Evolutionary conservation across 805 yeast genomes (phyloP), one percentile per base, ranked within the genome.

Genomic region (Millerozyma miso): DNA sequence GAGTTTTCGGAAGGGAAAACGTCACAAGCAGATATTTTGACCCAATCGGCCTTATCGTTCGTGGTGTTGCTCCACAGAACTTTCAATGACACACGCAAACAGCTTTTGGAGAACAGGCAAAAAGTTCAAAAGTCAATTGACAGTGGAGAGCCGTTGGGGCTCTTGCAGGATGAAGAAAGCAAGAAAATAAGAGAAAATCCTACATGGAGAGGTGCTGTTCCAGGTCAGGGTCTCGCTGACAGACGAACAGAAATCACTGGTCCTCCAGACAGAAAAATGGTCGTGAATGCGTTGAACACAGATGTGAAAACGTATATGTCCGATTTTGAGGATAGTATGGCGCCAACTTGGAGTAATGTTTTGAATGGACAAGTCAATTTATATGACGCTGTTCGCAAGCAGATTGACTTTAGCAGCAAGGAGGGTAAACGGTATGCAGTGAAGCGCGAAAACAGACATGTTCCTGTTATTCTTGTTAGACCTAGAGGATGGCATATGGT

Each of bases 401-500:
- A 53, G 36, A 39, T 54, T 32, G 58, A 53, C 40, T 53, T 53
- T 32, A 38, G 16, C 6, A 43, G 33, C 26, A 26, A 29, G 20
- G 43, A 39, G 7, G 35, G 63, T 14, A 71, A 71, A 50, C 42
- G 58, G 29, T 70, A 70, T 51, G 59, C 59, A 48, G 65, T 70
- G 40, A 56, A 66, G 38, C 39, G 39, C 35, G 34, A 32, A 15
- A 15, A 15, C 7, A 40, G 49, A 38, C 49, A 49, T 33, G 38
- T 43, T 13, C 58, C 58, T 14, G 46, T 48, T 1, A 20, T 54
- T n/a, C 37, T 54, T 31, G 58, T 54, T 7, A 44, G 58, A 33
- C 58, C 58, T 17, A 43, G 58, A 42, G 58, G 58, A 17, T 54
- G 55, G 56, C 58, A 54, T 39, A 51, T 54, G 55, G 55, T 47